Percentiles rank a stretch among this genome's conserved stretches.
These are phyloP conservation scores for Aspergillus proliferans DNA, from an alignment of 2,329 filamentous ascomycete species.

Conservation along the genomic window DNA sequence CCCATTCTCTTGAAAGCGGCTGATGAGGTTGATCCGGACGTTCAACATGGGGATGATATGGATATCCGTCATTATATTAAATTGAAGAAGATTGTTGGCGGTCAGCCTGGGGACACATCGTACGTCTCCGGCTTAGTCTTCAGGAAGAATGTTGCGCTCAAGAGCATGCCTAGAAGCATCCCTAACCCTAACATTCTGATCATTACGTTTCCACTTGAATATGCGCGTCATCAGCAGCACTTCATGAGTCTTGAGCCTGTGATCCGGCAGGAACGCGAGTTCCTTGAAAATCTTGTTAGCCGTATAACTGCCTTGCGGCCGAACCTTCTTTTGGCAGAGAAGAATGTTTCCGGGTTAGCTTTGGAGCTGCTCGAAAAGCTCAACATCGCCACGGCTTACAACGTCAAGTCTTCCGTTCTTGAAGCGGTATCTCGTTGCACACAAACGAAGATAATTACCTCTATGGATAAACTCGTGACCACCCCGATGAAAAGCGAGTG, in stretches of 20 bases:
- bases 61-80: conserved; percentile 98
- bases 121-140: conserved; percentile 97
- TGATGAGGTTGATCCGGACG: conserved; percentile 89
- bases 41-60: conserved; percentile 86
- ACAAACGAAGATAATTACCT: conserved; percentile 86
- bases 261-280: conserved; percentile 93
- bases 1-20: conserved; percentile 87
- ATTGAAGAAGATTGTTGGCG: conserved; percentile 90
- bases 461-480: conserved; percentile 84
- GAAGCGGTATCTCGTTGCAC: conserved; percentile 91
- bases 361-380: conserved; percentile 81
- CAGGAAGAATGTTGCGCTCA: conserved; percentile 91
- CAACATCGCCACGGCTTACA: conserved; percentile 88
- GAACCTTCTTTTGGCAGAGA: conserved; percentile 83
- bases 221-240: conserved; percentile 84
- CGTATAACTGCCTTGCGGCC: conserved; percentile 81
- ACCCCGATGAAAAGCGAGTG: conserved; percentile 70
- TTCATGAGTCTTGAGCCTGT: conserved; percentile 98
- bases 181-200: conserved; percentile 79
- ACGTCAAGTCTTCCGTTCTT: conserved; percentile 92
- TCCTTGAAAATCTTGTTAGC: conserved; percentile 82
- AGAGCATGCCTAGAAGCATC: conserved; percentile 90
- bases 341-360: conserved; percentile 84
- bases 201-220: conserved; percentile 92
- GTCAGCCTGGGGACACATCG: conserved; percentile 81